Percentiles rank a stretch among this genome's conserved stretches.
Evolutionary conservation across 805 yeast genomes (phyloP).

Genomic region (Debaryomyces prosopidis): DNA sequence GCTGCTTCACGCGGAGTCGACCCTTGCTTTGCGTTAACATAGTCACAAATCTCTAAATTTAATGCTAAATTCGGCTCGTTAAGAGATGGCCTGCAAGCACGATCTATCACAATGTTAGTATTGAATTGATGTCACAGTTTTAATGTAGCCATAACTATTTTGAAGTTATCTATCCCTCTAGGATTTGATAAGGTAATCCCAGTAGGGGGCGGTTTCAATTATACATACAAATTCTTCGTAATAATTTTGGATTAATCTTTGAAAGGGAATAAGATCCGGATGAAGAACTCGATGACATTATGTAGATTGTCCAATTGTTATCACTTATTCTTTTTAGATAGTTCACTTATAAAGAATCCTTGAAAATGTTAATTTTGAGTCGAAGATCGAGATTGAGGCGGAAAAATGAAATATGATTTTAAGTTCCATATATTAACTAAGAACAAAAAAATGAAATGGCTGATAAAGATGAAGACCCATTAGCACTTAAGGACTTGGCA

Average conservation of each 20-base stretch:
- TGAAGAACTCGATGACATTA: slow-evolving; percentile 14
- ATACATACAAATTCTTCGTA: slow-evolving; percentile 45
- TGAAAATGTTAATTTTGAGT: not conserved
- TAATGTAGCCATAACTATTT: not conserved
- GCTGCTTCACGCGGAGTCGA: slow-evolving; percentile 91
- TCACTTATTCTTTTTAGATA: not conserved
- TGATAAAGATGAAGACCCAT: slow-evolving; percentile 51
- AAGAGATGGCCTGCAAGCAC: slow-evolving; percentile 85
- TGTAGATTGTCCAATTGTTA: slow-evolving; percentile 1
- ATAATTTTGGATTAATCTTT: slow-evolving; percentile 46
- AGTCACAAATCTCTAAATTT: slow-evolving; percentile 90
- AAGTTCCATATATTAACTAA: not conserved
- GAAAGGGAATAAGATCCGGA: slow-evolving; percentile 39
- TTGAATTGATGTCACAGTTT: not conserved
- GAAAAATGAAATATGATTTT: not conserved
- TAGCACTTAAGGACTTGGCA: slow-evolving; percentile 59
- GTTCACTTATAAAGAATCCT: not conserved
- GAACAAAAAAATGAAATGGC: not conserved
- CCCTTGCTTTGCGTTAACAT: slow-evolving; percentile 90
- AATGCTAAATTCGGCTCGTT: slow-evolving; percentile 85
- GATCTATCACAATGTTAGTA: slow-evolving; percentile 37
- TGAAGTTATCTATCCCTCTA: not conserved
- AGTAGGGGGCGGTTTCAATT: not conserved
- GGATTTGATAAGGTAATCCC: not conserved
- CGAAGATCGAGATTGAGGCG: not conserved